A percentile compares a stretch with the other conserved stretches of the same genome.
These are phyloP conservation scores for Penicillium frequentans DNA, from an alignment of 2,329 filamentous ascomycete species.

Conservation along the genomic window DNA sequence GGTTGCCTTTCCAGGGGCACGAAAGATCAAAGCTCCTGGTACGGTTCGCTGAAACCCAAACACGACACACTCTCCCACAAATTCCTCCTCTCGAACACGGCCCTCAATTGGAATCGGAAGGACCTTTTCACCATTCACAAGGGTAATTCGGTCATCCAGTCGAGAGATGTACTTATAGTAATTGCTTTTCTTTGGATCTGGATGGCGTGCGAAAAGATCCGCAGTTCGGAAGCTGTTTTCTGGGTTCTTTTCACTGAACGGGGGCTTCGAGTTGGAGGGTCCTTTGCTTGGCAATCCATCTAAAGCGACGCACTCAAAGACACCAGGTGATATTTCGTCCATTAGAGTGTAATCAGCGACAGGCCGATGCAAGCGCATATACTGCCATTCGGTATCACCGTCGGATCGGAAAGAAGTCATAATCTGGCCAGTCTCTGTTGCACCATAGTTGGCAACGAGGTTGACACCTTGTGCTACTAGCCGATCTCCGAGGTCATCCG, in stretches of 20 bases:
- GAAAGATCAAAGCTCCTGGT: slow-evolving; percentile 50
- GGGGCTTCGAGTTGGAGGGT: slow-evolving; percentile 46
- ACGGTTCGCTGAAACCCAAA: slow-evolving; percentile 56
- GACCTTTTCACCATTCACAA: slow-evolving; percentile 53
- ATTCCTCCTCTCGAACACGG: slow-evolving; percentile 51
- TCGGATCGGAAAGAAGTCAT: slow-evolving; percentile 59
- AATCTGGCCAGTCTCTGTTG: slow-evolving; percentile 61
- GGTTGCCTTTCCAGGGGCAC: slow-evolving; percentile 54
- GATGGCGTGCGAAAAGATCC: slow-evolving; percentile 50
- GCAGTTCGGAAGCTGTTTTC: slow-evolving; percentile 62
- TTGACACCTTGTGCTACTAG: slow-evolving; percentile 54
- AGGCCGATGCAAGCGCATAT: slow-evolving; percentile 48
- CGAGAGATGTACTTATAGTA: slow-evolving; percentile 45
- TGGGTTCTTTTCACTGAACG: slow-evolving; percentile 33
- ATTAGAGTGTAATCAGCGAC: slow-evolving; percentile 45
- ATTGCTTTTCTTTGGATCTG: slow-evolving; percentile 40
- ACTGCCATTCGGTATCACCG: slow-evolving; percentile 62
- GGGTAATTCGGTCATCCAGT: slow-evolving; percentile 49
- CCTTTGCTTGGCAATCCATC: slow-evolving; percentile 39
- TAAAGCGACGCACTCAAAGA: slow-evolving; percentile 40
- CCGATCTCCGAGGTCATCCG: slow-evolving; percentile 58
- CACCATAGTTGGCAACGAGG: slow-evolving; percentile 44
- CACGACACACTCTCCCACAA: slow-evolving; percentile 58
- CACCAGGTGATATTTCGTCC: slow-evolving; percentile 36
- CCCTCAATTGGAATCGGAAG: slow-evolving; percentile 54